These are phyloP conservation scores for Lagenaria siceraria DNA, from an alignment of 306 rosid species.

Conservation along the genomic window DNA sequence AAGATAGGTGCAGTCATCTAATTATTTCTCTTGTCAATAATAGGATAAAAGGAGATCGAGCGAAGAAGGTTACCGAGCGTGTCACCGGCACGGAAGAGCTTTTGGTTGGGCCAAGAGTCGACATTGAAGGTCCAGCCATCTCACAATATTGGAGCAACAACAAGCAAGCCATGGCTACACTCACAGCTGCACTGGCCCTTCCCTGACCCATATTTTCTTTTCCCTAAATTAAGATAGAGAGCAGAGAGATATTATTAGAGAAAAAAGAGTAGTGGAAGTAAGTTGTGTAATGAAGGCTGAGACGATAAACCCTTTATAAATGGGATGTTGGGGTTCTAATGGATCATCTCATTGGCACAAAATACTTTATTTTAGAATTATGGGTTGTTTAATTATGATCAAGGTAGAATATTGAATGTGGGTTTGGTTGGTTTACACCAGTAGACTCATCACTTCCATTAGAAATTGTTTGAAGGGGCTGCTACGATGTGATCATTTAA, in stretches of 20 bases:
- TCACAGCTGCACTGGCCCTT: conserved; percentile 56
- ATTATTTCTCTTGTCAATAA: too few species aligned
- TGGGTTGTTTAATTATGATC: not conserved
- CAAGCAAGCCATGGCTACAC: conserved; percentile 15
- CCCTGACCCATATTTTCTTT: not conserved
- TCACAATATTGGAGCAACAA: conserved; percentile 17
- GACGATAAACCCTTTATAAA: not conserved
- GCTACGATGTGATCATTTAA: too few species aligned
- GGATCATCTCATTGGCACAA: not conserved
- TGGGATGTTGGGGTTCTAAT: not conserved
- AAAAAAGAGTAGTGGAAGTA: not conserved
- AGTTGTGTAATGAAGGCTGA: too few species aligned
- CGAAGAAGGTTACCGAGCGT: conserved; percentile 27
- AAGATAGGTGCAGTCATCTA: too few species aligned
- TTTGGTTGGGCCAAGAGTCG: conserved; percentile 36
- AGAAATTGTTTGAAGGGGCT: too few species aligned
- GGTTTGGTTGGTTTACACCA: not conserved
- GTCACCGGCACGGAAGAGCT: conserved; percentile 56
- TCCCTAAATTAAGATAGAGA: not conserved
- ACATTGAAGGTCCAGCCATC: conserved; percentile 45
- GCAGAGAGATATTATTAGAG: not conserved
- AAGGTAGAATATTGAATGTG: not conserved
- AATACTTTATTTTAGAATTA: too few species aligned
- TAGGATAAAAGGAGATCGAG: too few species aligned
- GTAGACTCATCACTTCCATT: not conserved